phyloP scores from a whole-genome alignment of 345 rosid genomes.

The Citrus hindsii region DNA sequence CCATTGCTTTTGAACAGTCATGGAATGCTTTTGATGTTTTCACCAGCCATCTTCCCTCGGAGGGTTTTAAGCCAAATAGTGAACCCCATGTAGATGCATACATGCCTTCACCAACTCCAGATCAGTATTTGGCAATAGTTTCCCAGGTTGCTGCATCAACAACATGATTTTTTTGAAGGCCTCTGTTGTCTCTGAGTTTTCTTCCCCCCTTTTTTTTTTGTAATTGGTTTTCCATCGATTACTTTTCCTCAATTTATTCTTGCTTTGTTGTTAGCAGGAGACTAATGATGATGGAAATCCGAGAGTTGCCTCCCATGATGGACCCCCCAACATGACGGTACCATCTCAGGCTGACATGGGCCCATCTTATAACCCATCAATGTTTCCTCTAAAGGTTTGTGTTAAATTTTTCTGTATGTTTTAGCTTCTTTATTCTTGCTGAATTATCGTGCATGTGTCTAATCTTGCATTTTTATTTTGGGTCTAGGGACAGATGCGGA shows the following conservation, averaged over 20 bases:
- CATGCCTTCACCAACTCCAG: slow-evolving; percentile 29
- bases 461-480: slow-evolving; percentile 4
- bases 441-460: background rate
- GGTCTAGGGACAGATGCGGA: slow-evolving; percentile 46
- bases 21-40: slow-evolving; percentile 76
- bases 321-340: slow-evolving; percentile 25
- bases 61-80: slow-evolving; percentile 25
- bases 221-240: background rate
- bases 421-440: background rate
- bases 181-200: background rate
- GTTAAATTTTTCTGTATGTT: background rate
- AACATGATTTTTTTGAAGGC: background rate
- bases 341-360: slow-evolving; percentile 27
- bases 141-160: slow-evolving; percentile 40
- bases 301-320: slow-evolving; percentile 26
- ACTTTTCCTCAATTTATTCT: slow-evolving; percentile 17
- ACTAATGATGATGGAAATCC: slow-evolving; percentile 28
- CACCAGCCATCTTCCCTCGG: slow-evolving; percentile 33
- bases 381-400: slow-evolving; percentile 41
- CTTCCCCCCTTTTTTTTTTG: background rate
- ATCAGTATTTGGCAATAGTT: slow-evolving; percentile 40
- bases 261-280: slow-evolving; percentile 32
- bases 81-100: slow-evolving; percentile 32
- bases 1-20: slow-evolving; percentile 42
- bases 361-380: slow-evolving; percentile 32